A percentile compares a stretch with the other conserved stretches of the same genome.
phyloP scores from a whole-genome alignment of 176 grass and related monocot species.

The Stipa capillata region DNA sequence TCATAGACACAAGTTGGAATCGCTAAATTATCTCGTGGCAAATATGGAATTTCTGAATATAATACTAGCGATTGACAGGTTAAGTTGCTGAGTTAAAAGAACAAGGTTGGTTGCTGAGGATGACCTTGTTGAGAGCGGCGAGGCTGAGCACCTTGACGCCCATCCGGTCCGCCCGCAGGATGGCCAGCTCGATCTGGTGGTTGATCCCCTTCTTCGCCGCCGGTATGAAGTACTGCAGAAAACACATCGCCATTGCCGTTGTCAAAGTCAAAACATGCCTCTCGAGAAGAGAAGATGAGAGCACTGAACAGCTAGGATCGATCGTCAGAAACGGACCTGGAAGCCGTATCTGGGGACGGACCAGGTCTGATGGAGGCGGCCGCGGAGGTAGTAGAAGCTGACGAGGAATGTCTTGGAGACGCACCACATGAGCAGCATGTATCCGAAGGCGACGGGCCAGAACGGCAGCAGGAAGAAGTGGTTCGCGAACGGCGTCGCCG shows the following conservation, averaged over 20 bases:
- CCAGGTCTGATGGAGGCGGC: constrained; percentile 68
- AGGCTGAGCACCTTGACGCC: constrained; percentile 96
- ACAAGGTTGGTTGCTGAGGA: no score
- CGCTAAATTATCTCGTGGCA: no score
- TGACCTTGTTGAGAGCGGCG: constrained; percentile 93
- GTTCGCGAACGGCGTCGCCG: constrained; percentile 36
- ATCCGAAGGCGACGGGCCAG: constrained; percentile 38
- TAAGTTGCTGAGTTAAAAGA: no score
- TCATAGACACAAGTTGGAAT: no score
- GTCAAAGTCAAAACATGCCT: no score
- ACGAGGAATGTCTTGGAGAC: constrained; percentile 81
- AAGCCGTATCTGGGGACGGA: constrained; percentile 73
- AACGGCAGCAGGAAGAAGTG: constrained; percentile 33
- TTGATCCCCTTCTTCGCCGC: constrained; percentile 74
- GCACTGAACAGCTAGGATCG: no score
- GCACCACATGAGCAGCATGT: constrained; percentile 70
- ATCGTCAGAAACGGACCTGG: no score
- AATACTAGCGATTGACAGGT: no score
- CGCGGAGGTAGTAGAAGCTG: constrained; percentile 61
- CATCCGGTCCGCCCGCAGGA: constrained; percentile 65
- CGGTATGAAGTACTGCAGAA: constrained; percentile 83
- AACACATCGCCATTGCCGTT: no score
- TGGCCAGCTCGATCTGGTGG: constrained; percentile 75
- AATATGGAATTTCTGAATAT: no score
- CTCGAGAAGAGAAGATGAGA: no score